These are phyloP conservation scores for Pichia sp. DNA, from an alignment of 1,139 yeast species.

Conservation along the genomic window DNA sequence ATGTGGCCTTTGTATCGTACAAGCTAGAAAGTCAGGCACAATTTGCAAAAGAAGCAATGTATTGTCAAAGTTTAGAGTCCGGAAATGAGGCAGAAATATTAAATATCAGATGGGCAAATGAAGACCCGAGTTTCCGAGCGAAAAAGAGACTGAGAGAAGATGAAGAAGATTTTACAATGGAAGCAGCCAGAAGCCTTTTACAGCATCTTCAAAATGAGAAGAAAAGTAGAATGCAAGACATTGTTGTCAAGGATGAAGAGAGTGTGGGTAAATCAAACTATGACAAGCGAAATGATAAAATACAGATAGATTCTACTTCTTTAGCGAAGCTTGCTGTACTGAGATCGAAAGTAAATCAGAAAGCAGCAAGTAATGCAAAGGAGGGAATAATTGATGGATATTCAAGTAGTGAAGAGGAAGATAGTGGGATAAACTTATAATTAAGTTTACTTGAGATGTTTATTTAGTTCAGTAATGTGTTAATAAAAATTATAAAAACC, in stretches of 20 bases:
- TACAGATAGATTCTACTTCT: neutral
- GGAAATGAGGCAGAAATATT: conserved; percentile 50
- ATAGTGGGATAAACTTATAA: neutral
- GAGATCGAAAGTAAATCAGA: neutral
- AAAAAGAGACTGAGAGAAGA: conserved; percentile 41
- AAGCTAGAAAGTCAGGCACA: conserved; percentile 72
- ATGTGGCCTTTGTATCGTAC: conserved; percentile 78
- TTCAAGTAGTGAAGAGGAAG: conserved; percentile 10
- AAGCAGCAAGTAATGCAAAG: neutral
- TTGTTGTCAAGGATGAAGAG: neutral
- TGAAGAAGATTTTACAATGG: conserved; percentile 25
- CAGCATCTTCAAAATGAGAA: conserved; percentile 17
- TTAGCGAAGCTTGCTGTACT: neutral
- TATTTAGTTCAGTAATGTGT: neutral
- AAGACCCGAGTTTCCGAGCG: conserved; percentile 77
- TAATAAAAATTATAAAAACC: neutral
- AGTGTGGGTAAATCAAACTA: neutral
- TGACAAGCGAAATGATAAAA: neutral
- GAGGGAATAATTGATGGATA: conserved; percentile 7
- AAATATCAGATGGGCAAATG: conserved; percentile 82
- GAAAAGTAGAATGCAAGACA: conserved; percentile 5
- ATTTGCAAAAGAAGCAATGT: conserved; percentile 93
- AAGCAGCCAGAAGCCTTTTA: conserved; percentile 28
- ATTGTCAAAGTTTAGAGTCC: conserved; percentile 59
- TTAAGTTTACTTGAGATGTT: too few relatives aligned